Percentiles rank a stretch among this genome's conserved stretches.
These are phyloP conservation scores for Dunaliella primolecta DNA, from an alignment of 139 green algal species.

Conservation along the genomic window DNA sequence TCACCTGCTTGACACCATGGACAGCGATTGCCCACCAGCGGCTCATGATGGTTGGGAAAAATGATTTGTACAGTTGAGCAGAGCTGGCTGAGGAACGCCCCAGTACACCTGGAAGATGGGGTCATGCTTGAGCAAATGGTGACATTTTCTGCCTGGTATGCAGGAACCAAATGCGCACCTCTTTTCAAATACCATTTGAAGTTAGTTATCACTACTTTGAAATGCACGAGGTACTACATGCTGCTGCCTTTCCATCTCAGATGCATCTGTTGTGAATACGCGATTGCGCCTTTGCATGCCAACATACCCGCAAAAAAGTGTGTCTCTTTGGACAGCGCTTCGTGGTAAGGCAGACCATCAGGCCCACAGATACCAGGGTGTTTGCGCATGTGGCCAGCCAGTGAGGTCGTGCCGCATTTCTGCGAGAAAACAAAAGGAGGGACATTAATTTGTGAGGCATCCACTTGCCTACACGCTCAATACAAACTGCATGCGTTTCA, in stretches of 20 bases:
- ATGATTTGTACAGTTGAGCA: constrained; percentile 59
- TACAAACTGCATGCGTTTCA: too few relatives aligned
- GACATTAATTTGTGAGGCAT: too few relatives aligned
- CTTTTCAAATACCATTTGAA: too few relatives aligned
- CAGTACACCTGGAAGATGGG: constrained; percentile 59
- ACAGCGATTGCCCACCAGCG: constrained; percentile 58
- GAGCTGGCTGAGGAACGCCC: constrained; percentile 40
- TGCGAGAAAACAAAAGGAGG: constrained; percentile 14
- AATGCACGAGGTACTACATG: too few relatives aligned
- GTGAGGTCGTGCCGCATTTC: constrained; percentile 72
- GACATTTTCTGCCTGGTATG: too few relatives aligned
- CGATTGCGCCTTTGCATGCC: too few relatives aligned
- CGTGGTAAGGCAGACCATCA: constrained; percentile 64
- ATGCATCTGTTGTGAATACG: too few relatives aligned
- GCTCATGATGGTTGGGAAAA: constrained; percentile 74
- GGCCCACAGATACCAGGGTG: constrained; percentile 69
- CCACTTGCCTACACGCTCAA: too few relatives aligned
- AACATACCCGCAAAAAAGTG: constrained; percentile 68
- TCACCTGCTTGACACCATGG: constrained; percentile 27
- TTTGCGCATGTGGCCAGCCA: constrained; percentile 61
- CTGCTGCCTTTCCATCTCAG: too few relatives aligned
- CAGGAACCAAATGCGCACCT: too few relatives aligned
- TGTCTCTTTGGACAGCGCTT: constrained; percentile 69
- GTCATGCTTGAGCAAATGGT: too few relatives aligned
- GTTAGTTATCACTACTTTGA: too few relatives aligned